Percentiles rank a stretch among this genome's conserved stretches.
These are phyloP conservation scores for Trichophyton schoenleinii DNA, from an alignment of 2,329 filamentous ascomycete genomes.

Conservation along the genomic window DNA sequence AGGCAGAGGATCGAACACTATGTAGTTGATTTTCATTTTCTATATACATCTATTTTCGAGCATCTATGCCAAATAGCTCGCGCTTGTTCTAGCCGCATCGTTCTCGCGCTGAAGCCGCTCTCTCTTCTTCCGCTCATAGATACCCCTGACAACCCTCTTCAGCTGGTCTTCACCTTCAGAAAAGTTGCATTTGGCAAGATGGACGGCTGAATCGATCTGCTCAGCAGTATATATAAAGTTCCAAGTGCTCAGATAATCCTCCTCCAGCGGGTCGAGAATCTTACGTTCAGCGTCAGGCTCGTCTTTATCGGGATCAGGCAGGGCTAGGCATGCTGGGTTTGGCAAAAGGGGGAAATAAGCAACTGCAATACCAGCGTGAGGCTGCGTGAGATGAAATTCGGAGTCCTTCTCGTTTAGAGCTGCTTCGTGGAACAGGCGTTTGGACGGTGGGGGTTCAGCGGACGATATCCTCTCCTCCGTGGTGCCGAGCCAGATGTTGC, in stretches of 20 bases:
- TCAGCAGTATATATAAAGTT: slow-evolving; percentile 93
- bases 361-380: slow-evolving; percentile 74
- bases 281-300: slow-evolving; percentile 35
- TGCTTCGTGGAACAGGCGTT: slow-evolving; percentile 33
- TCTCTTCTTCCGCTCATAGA: slow-evolving; percentile 84
- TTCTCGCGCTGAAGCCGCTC: slow-evolving; percentile 37
- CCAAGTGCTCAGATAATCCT: slow-evolving; percentile 89
- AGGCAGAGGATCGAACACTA: background rate
- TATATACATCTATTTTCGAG: background rate
- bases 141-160: slow-evolving; percentile 63
- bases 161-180: slow-evolving; percentile 69
- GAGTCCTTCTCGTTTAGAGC: slow-evolving; percentile 47
- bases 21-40: background rate
- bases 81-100: slow-evolving; percentile 5
- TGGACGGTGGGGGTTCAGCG: slow-evolving; percentile 42
- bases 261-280: slow-evolving; percentile 63
- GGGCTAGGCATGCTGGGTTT: slow-evolving; percentile 45
- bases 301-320: slow-evolving; percentile 7
- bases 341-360: slow-evolving; percentile 82
- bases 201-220: slow-evolving; percentile 74
- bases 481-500: slow-evolving; percentile 78
- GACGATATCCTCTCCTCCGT: slow-evolving; percentile 56
- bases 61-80: background rate
- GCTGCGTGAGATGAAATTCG: slow-evolving; percentile 57
- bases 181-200: slow-evolving; percentile 75